phyloP scores from a whole-genome alignment of 2,329 filamentous ascomycete genomes.

The Neoscytalidium dimidiatum region DNA sequence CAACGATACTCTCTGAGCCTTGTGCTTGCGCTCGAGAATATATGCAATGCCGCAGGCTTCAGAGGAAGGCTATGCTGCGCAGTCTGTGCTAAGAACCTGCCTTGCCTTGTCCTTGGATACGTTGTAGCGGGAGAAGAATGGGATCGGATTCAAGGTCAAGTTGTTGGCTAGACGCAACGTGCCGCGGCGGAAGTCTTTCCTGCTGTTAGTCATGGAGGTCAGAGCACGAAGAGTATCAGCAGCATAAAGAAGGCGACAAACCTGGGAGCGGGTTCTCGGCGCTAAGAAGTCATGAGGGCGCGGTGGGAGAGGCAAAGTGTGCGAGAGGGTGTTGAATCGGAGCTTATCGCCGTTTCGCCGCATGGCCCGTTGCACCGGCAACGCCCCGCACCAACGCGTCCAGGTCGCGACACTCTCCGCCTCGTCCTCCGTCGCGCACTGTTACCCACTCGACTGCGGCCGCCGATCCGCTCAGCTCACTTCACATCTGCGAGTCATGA shows the following conservation, averaged over 20 bases:
- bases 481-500: too few species aligned
- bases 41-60: background rate
- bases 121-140: conserved; percentile 25
- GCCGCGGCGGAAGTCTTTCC: conserved; percentile 26
- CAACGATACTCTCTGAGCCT: background rate
- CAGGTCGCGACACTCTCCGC: background rate
- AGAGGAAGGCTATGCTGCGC: background rate
- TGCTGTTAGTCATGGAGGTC: conserved; percentile 9
- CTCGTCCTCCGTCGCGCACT: too few species aligned
- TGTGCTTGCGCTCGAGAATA: background rate
- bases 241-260: background rate
- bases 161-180: conserved; percentile 37
- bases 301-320: background rate
- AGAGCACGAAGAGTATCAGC: background rate
- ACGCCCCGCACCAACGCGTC: conserved; percentile 5
- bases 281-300: background rate
- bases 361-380: conserved; percentile 2
- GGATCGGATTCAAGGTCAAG: conserved; percentile 34
- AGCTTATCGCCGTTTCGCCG: background rate
- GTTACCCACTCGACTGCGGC: too few species aligned
- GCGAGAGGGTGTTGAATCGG: background rate
- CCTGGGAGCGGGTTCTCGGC: conserved; percentile 5
- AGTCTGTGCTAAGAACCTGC: background rate
- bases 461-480: too few species aligned
- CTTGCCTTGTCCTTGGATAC: background rate